Evolutionary conservation across 2,329 filamentous ascomycete species (phyloP).

Genomic region (Dactylellina sp.): DNA sequence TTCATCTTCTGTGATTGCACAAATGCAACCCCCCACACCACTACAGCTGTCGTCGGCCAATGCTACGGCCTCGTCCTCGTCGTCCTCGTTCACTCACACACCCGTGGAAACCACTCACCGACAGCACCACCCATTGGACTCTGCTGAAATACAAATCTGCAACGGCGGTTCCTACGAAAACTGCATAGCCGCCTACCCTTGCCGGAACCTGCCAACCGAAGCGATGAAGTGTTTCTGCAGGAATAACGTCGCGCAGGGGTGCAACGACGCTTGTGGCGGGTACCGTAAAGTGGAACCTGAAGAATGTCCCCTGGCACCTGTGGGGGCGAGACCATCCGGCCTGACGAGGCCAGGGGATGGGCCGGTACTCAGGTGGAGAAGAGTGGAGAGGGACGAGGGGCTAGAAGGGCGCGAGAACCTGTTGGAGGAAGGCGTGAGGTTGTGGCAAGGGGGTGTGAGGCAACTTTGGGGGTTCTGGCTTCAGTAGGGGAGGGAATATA

Average conservation of each 20-base stretch:
- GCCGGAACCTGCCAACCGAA: conserved; percentile 15
- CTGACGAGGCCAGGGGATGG: conserved; percentile 21
- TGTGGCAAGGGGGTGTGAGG: background rate
- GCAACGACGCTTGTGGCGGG: conserved; percentile 38
- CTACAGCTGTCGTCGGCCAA: background rate
- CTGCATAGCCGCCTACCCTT: conserved; percentile 41
- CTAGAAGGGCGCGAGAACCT: background rate
- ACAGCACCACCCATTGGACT: conserved; percentile 48
- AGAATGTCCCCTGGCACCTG: conserved; percentile 27
- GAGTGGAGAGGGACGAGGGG: background rate
- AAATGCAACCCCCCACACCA: background rate
- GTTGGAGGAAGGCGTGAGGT: background rate
- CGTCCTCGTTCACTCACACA: background rate
- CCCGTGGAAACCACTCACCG: conserved; percentile 19
- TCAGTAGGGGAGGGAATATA: background rate
- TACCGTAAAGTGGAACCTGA: conserved; percentile 15
- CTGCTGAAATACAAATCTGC: conserved; percentile 33
- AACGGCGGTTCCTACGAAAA: conserved; percentile 32
- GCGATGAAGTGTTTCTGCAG: conserved; percentile 43
- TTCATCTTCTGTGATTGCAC: background rate
- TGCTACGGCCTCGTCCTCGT: background rate
- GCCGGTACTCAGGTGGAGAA: background rate
- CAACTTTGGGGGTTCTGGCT: conserved; percentile 21
- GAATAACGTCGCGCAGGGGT: conserved; percentile 50
- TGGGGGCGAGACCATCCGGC: conserved; percentile 22